Evolutionary conservation across 108 stramenopile species (phyloP), one percentile per base, ranked within the genome.

Genomic region (Nitzschia sp.): DNA sequence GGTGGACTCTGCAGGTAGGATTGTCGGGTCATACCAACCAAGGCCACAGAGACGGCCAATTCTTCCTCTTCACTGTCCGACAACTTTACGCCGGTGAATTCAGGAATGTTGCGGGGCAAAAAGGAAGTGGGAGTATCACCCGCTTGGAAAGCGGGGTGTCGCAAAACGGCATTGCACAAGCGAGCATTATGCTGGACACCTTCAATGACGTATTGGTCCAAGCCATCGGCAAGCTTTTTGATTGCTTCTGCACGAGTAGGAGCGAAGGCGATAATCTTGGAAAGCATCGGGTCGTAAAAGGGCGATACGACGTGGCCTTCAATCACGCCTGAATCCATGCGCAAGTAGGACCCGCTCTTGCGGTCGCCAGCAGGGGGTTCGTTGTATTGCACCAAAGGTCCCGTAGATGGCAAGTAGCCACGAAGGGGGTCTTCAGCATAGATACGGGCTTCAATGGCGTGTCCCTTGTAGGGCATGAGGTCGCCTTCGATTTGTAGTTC

Each of bases 351-450:
- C 4, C 69, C 38, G 71, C 32, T 42, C 53, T 59, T 29, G 54
- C 58, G 2, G 63, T 66, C 36, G 21, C 30, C 32, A 24, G 70
- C 35, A 3, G 31, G 21, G 0, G 91, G 91, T 65, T 92, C 91
- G 9, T 59, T 62, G 76, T 91, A 96, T 31, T 77, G 78, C 25
- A 82, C 54, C 17, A 93, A 67, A 1, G 88, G 90, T 26, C 93
- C 91, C 6, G 95, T 97, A 59, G 88, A 90, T 11, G 98, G 98
- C 45, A 98, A 74, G 70, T 97, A 99, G 57, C 91, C 92, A 15
- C 97, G 81, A 26, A 96, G 61, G 1, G 98, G 97, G 81, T 99
- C 97, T 82, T 99, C 98, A 3, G 98, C 98, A 75, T 99, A 99
- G 32, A 99, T 91, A 51, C 98, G 82, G 23, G 94, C 87, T 83